Evolutionary conservation across 345 rosid genomes (phyloP).

Genomic region (Boechera retrofracta): DNA sequence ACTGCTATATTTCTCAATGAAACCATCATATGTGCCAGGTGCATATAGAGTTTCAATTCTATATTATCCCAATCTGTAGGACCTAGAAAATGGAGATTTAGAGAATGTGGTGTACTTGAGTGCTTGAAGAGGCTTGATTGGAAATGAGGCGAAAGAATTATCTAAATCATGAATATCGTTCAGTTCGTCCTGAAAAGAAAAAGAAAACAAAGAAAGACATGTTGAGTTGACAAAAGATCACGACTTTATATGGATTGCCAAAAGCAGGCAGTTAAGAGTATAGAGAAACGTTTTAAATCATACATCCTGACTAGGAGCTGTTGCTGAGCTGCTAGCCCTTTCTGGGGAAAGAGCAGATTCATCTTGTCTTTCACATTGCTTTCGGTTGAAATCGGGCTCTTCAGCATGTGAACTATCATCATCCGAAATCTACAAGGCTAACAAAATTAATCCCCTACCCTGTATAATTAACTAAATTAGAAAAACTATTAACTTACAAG

Average conservation of each 20-base stretch:
- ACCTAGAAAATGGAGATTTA: slow-evolving; percentile 22
- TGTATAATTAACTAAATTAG: slow-evolving; percentile 22
- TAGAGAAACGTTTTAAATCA: slow-evolving; percentile 22
- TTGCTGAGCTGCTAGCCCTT: slow-evolving; percentile 52
- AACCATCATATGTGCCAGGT: slow-evolving; percentile 10
- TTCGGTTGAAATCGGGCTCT: slow-evolving; percentile 53
- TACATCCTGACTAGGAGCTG: slow-evolving; percentile 73
- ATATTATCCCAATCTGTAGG: slow-evolving; percentile 24
- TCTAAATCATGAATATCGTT: slow-evolving; percentile 70
- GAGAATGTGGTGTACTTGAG: slow-evolving; percentile 56
- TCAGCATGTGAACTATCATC: slow-evolving; percentile 62
- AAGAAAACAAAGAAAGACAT: slow-evolving; percentile 33
- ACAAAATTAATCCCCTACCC: slow-evolving; percentile 22
- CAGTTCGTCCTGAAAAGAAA: slow-evolving; percentile 69
- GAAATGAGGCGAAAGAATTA: slow-evolving; percentile 78
- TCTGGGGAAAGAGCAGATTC: slow-evolving; percentile 54
- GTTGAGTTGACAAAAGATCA: slow-evolving; percentile 33
- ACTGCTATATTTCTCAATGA: slow-evolving; percentile 18
- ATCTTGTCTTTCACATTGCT: slow-evolving; percentile 52
- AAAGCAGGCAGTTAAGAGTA: slow-evolving; percentile 26
- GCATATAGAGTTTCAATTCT: not conserved
- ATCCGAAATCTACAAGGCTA: slow-evolving; percentile 69
- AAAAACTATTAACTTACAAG: slow-evolving; percentile 58
- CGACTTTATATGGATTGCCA: slow-evolving; percentile 19
- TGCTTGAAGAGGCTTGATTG: slow-evolving; percentile 85